Conservation (phyloP, 805 yeast species). For the Kuraishia piskuri region DNA sequence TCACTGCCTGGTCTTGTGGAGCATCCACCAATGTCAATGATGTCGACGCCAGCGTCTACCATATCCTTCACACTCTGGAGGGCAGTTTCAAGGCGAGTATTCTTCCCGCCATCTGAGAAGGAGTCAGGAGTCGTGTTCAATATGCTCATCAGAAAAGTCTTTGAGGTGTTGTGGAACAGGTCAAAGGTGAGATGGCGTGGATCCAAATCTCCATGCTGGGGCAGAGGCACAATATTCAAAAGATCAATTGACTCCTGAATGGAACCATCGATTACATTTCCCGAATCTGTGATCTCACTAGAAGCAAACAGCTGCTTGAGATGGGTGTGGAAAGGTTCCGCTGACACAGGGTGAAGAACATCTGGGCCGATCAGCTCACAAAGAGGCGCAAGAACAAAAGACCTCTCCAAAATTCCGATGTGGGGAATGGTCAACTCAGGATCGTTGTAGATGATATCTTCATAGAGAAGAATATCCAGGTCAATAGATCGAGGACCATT, state of each 20-base stretch:
- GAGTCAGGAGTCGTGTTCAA: constrained; percentile 91
- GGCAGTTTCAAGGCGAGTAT: constrained; percentile 16
- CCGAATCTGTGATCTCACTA: constrained; percentile 2
- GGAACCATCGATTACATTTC: constrained; percentile 16
- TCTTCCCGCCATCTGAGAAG: constrained; percentile 80
- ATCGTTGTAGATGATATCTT: constrained; percentile 44
- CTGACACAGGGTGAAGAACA: constrained; percentile 73
- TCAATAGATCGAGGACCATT: constrained; percentile 94
- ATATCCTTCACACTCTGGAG: constrained; percentile 36
- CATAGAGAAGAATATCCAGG: constrained; percentile 76
- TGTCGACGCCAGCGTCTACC: constrained; percentile 54
- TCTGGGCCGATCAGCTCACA: constrained; percentile 70
- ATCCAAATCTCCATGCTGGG: constrained; percentile 9
- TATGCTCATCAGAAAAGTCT: constrained; percentile 80
- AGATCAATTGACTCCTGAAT: constrained; percentile 44
- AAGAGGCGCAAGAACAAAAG: constrained; percentile 85
- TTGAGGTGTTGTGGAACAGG: constrained; percentile 28
- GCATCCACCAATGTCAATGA: constrained; percentile 90
- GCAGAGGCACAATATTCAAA: constrained; percentile 41
- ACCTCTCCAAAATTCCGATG: constrained; percentile 76
- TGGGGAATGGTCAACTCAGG: constrained; percentile 74
- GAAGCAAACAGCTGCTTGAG: constrained; percentile 36
- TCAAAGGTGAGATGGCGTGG: constrained; percentile 28
- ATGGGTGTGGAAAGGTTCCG: constrained; percentile 70
- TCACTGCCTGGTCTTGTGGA: constrained; percentile 83